These are phyloP conservation scores for Gossypium rotundifolium DNA, from an alignment of 345 rosid genomes.

Conservation along the genomic window DNA sequence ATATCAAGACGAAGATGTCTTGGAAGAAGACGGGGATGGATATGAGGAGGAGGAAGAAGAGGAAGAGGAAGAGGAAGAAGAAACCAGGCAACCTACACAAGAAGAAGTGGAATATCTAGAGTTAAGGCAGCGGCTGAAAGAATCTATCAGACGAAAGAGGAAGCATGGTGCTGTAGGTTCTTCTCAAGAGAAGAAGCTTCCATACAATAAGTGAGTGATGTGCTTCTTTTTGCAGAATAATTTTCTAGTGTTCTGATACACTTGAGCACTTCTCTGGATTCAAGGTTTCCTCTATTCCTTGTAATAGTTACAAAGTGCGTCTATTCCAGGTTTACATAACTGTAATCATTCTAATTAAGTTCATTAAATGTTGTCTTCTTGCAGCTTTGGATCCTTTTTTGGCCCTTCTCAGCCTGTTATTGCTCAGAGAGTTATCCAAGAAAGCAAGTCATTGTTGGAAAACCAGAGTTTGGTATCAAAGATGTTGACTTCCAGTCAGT, in stretches of 20 bases:
- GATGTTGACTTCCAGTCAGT: constrained; percentile 24
- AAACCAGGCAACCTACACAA: constrained; percentile 44
- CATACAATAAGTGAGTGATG: constrained; percentile 56
- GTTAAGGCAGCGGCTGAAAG: constrained; percentile 61
- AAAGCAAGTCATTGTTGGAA: constrained; percentile 89
- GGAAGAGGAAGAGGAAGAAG: constrained; percentile 29
- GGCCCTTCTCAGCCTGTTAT: constrained; percentile 90
- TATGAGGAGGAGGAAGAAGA: constrained; percentile 20
- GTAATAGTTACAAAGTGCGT: neutral
- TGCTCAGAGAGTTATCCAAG: constrained; percentile 86
- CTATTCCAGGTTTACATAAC: neutral
- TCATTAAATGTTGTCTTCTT: constrained; percentile 13
- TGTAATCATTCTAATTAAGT: neutral
- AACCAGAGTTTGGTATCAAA: constrained; percentile 47
- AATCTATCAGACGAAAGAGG: constrained; percentile 42
- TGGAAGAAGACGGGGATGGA: neutral
- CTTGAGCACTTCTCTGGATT: neutral
- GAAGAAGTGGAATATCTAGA: constrained; percentile 59
- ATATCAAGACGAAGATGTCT: constrained; percentile 1
- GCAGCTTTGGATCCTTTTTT: constrained; percentile 93
- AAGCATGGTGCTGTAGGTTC: constrained; percentile 34
- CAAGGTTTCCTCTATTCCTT: neutral
- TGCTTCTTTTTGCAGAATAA: neutral
- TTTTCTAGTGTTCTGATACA: neutral
- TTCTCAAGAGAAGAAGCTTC: constrained; percentile 34